Percentiles rank a stretch among this genome's conserved stretches.
phyloP scores from a whole-genome alignment of 1,284 basidiomycete species.

The Puccinia horiana region DNA sequence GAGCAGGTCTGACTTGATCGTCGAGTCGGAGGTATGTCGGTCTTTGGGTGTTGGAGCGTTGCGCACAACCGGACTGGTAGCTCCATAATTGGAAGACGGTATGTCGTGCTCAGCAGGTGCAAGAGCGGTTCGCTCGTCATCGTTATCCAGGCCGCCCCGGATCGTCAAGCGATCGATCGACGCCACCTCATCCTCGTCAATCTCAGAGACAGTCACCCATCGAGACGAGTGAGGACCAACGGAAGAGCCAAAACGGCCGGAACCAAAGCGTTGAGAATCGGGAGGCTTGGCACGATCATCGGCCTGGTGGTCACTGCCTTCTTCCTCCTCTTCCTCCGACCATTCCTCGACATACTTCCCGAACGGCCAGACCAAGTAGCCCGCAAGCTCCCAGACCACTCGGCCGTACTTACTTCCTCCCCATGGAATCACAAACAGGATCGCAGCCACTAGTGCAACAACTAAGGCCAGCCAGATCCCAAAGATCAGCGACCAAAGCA shows the following conservation, averaged over 20 bases:
- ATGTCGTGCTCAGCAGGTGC: neutral
- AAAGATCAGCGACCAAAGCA: conserved; percentile 83
- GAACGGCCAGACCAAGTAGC: conserved; percentile 98
- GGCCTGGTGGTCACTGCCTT: conserved; percentile 35
- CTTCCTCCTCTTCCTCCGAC: conserved; percentile 61
- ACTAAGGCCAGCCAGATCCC: conserved; percentile 85
- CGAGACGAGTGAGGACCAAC: conserved; percentile 25
- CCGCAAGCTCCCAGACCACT: conserved; percentile 86
- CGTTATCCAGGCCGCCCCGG: conserved; percentile 50
- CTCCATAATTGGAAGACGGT: conserved; percentile 27
- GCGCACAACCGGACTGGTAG: conserved; percentile 25
- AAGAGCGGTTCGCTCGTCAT: conserved; percentile 14
- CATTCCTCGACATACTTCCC: conserved; percentile 92
- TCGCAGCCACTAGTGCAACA: conserved; percentile 69
- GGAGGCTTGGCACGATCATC: conserved; percentile 16
- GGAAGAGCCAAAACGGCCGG: conserved; percentile 49
- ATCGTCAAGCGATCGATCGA: conserved; percentile 60
- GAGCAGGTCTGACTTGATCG: conserved; percentile 32
- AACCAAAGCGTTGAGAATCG: conserved; percentile 30
- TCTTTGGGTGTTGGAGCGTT: conserved; percentile 50
- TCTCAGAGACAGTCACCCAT: conserved; percentile 49
- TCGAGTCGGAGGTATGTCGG: conserved; percentile 53
- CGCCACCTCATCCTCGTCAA: conserved; percentile 60
- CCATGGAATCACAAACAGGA: conserved; percentile 72
- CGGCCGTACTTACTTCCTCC: conserved; percentile 82